A percentile compares a stretch with the other conserved stretches of the same genome.
phyloP scores from a whole-genome alignment of 495 filamentous ascomycete species.

The Aspergillus nanangensis region DNA sequence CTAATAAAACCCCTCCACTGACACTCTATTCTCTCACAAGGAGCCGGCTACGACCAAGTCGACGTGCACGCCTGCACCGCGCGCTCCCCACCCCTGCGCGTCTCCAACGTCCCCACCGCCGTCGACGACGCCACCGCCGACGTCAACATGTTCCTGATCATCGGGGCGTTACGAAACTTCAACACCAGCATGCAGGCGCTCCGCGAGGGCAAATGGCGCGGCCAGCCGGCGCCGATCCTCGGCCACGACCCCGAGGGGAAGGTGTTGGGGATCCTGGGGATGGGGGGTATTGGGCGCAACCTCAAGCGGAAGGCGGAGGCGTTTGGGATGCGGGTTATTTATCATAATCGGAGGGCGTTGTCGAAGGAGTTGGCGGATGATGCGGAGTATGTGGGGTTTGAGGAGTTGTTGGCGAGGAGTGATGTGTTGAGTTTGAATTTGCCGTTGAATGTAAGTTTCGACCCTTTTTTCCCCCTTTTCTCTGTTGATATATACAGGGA shows the following conservation, averaged over 20 bases:
- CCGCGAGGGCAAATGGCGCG: constrained; percentile 55
- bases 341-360: constrained; percentile 59
- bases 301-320: constrained; percentile 50
- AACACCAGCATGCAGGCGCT: constrained; percentile 58
- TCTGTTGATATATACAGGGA: background rate
- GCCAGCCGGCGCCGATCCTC: constrained; percentile 39
- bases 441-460: constrained; percentile 61
- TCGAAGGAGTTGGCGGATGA: constrained; percentile 51
- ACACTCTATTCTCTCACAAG: constrained; percentile 21
- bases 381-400: constrained; percentile 65
- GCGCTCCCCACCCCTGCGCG: constrained; percentile 51
- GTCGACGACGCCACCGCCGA: constrained; percentile 83
- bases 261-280: constrained; percentile 71
- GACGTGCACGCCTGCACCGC: constrained; percentile 65
- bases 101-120: constrained; percentile 77
- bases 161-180: constrained; percentile 72
- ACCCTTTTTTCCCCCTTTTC: background rate
- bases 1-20: background rate
- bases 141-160: constrained; percentile 68
- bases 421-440: constrained; percentile 77
- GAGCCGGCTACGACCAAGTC: constrained; percentile 80
- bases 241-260: constrained; percentile 64
- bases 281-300: constrained; percentile 80
- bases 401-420: constrained; percentile 57
- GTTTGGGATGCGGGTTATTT: constrained; percentile 65